Evolutionary conservation across 2,329 filamentous ascomycete species (phyloP).

Genomic region (Zasmidium citrigriseum): DNA sequence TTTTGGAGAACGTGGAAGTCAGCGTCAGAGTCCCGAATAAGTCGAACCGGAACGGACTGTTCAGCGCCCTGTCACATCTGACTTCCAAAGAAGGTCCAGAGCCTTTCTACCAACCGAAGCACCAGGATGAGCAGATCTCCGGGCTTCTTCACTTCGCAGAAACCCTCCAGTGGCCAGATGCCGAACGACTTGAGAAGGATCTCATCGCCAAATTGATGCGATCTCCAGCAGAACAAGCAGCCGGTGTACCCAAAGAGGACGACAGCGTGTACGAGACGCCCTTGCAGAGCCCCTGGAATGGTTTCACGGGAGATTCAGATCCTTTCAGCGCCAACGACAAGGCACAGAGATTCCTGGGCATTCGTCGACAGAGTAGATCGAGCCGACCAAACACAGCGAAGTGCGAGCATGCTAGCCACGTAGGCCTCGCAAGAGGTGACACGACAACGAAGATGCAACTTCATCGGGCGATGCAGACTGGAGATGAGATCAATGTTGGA

Average conservation of each 20-base stretch:
- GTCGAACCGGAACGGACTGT: constrained; percentile 22
- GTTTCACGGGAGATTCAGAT: constrained; percentile 3
- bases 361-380: not conserved
- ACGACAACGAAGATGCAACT: constrained; percentile 23
- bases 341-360: constrained; percentile 4
- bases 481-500: constrained; percentile 15
- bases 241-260: not conserved
- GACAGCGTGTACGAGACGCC: constrained; percentile 22
- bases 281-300: constrained; percentile 19
- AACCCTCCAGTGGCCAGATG: constrained; percentile 51
- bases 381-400: constrained; percentile 1
- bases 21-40: constrained; percentile 9
- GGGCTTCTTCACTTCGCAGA: constrained; percentile 55
- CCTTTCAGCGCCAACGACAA: constrained; percentile 1
- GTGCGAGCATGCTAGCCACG: not conserved
- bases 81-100: constrained; percentile 21
- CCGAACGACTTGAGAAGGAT: not conserved
- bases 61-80: constrained; percentile 29
- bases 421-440: not conserved
- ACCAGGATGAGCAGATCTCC: constrained; percentile 46
- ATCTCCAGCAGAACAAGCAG: not conserved
- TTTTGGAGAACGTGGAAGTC: constrained; percentile 54
- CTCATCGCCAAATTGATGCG: not conserved
- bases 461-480: not conserved
- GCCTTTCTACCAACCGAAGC: constrained; percentile 30